Evolutionary conservation across 306 rosid species (phyloP).

Genomic region (Sesbania bispinosa): DNA sequence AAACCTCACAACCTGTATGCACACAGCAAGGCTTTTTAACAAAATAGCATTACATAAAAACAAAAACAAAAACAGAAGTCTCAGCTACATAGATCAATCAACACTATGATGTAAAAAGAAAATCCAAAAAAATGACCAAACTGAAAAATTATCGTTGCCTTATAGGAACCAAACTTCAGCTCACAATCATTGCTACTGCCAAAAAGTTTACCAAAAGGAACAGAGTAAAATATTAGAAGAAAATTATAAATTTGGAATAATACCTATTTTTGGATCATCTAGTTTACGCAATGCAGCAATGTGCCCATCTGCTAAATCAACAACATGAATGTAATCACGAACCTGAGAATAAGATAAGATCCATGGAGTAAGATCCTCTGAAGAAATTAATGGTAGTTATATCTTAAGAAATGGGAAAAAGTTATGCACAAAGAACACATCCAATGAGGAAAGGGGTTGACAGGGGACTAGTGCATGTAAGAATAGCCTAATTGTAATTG

Average conservation of each 20-base stretch:
- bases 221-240: not conserved
- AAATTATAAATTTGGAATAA: not conserved
- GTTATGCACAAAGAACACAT: not conserved
- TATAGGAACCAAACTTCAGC: not conserved
- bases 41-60: not conserved
- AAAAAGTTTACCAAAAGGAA: not conserved
- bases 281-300: constrained; percentile 84
- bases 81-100: too few relatives aligned
- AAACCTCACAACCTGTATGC: constrained; percentile 79
- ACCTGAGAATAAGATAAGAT: constrained; percentile 55
- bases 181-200: not conserved
- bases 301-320: constrained; percentile 97
- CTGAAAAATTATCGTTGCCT: not conserved
- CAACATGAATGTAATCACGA: constrained; percentile 93
- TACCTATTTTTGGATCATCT: constrained; percentile 64
- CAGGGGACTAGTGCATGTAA: not conserved
- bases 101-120: too few relatives aligned
- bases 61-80: too few relatives aligned
- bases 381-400: constrained; percentile 16
- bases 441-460: constrained; percentile 6
- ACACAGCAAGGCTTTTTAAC: not conserved
- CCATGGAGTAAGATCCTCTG: constrained; percentile 14
- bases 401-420: not conserved
- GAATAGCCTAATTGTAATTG: not conserved
- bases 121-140: not conserved